phyloP scores from a whole-genome alignment of 2,329 filamentous ascomycete genomes.

The Boeremia lycopersici region DNA sequence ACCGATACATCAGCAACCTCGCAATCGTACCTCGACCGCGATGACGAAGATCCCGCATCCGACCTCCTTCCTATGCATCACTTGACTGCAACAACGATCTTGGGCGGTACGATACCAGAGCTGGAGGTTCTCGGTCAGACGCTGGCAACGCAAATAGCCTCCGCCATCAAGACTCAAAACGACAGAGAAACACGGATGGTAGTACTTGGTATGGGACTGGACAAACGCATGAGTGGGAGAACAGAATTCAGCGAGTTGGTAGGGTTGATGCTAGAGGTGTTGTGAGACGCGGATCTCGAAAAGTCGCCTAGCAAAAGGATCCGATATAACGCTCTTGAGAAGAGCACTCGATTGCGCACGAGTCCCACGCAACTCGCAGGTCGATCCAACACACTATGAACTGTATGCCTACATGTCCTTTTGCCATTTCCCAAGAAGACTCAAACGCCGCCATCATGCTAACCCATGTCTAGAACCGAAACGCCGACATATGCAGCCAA shows the following conservation, averaged over 20 bases:
- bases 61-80: slow-evolving; percentile 76
- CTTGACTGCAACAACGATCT: slow-evolving; percentile 82
- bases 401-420: slow-evolving; percentile 9
- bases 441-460: slow-evolving; percentile 25
- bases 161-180: slow-evolving; percentile 72
- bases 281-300: slow-evolving; percentile 25
- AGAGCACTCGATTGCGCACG: not conserved
- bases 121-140: slow-evolving; percentile 86
- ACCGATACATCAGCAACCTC: slow-evolving; percentile 65
- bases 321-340: not conserved
- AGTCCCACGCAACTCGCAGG: not conserved
- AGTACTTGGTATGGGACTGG: slow-evolving; percentile 64
- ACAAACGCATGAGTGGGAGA: slow-evolving; percentile 57
- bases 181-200: slow-evolving; percentile 66
- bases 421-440: not conserved
- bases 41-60: slow-evolving; percentile 43
- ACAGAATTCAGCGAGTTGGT: slow-evolving; percentile 53
- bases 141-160: slow-evolving; percentile 87
- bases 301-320: not conserved
- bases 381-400: not conserved
- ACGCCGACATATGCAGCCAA: slow-evolving; percentile 32
- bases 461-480: slow-evolving; percentile 24
- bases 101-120: slow-evolving; percentile 80
- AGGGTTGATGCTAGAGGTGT: slow-evolving; percentile 48
- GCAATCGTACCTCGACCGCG: slow-evolving; percentile 52